Evolutionary conservation across 495 filamentous ascomycete genomes (phyloP).

Genomic region (Letharia lupina): DNA sequence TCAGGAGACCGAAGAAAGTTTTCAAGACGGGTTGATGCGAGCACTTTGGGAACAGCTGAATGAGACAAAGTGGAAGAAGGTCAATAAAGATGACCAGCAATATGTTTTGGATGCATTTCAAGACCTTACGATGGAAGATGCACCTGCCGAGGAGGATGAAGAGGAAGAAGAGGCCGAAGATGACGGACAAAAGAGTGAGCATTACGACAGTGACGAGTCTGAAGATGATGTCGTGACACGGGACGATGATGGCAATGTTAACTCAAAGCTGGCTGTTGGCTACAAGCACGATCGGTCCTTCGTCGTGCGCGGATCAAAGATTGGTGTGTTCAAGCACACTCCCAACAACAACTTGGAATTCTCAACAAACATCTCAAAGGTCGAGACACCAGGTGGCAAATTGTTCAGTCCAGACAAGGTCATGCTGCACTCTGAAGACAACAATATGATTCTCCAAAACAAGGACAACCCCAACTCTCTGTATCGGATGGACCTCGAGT

Average conservation of each 20-base stretch:
- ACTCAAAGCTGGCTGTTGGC: slow-evolving; percentile 93
- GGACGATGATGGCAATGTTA: slow-evolving; percentile 73
- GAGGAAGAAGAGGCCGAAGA: slow-evolving; percentile 55
- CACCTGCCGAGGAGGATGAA: slow-evolving; percentile 44
- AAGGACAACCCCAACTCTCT: slow-evolving; percentile 75
- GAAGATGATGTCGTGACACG: slow-evolving; percentile 70
- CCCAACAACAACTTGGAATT: slow-evolving; percentile 88
- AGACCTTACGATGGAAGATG: slow-evolving; percentile 86
- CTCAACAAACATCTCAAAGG: slow-evolving; percentile 94
- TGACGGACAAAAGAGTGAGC: slow-evolving; percentile 60
- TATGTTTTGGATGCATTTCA: slow-evolving; percentile 95
- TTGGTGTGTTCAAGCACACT: slow-evolving; percentile 97
- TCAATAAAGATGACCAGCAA: slow-evolving; percentile 83
- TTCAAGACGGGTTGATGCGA: slow-evolving; percentile 91
- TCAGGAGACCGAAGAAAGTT: slow-evolving; percentile 65
- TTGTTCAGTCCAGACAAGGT: slow-evolving; percentile 93
- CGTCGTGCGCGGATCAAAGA: slow-evolving; percentile 92
- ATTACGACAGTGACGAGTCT: slow-evolving; percentile 89
- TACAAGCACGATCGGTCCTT: slow-evolving; percentile 97
- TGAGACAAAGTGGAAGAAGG: slow-evolving; percentile 86
- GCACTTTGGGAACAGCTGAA: slow-evolving; percentile 97
- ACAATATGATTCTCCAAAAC: slow-evolving; percentile 88
- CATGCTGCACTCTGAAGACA: slow-evolving; percentile 92
- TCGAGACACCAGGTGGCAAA: slow-evolving; percentile 79
- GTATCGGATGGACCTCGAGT: slow-evolving; percentile 97